Base-by-base conservation (phyloP, 768 basidiomycete genomes). In the Boletus tomentosulus region DNA sequence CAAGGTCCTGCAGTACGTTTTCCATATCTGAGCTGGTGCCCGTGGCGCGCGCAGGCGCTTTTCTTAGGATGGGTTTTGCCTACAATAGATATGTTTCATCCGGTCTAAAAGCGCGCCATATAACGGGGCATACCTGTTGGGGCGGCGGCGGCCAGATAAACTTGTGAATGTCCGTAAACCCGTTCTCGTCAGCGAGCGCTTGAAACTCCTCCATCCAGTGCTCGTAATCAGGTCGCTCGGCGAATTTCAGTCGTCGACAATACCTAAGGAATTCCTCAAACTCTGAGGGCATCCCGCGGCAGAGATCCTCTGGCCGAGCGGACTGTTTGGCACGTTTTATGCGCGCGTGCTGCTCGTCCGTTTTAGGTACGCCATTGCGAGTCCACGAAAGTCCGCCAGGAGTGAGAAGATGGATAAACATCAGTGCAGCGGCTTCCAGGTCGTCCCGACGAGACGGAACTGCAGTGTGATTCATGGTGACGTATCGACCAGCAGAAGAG, bases 391-490 rank as follows among this genome's bases (percentile, higher is more conserved):
- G 78, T 9, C 88, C 88, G 15, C 82, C 79, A 2, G 88, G 87
- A 6, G 84, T 91, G 42, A 91, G 75, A 25, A 91, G 76, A 64
- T 91, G 88, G 51, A 91, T 87, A 50, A 91, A 74, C 87, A 91
- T 87, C 44, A 91, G 74, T 3, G 86, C 86, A 19, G 80, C 74
- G 0, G 88, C 87, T 68, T 91, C 88, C 45, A 91, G 76, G 63
- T 91, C 88, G 63, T 91, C 88, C 53, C 88, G 77, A 45, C 88
- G 80, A 53, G 87, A 86, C 19, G 88, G 87, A 39, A 89, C 88
- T 90, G 60, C 49, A 54, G 49, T 27, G 55, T 52, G 28, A 48
- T 60, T 68, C 53, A 63, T 59, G 64, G 50, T 50, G 48, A 66
- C 37, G 25, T 25, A 56, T 64, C 48, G 27, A 58, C 34, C 51